These are phyloP conservation scores for Aspergillus hancockii DNA, from an alignment of 495 filamentous ascomycete genomes.

Conservation along the genomic window DNA sequence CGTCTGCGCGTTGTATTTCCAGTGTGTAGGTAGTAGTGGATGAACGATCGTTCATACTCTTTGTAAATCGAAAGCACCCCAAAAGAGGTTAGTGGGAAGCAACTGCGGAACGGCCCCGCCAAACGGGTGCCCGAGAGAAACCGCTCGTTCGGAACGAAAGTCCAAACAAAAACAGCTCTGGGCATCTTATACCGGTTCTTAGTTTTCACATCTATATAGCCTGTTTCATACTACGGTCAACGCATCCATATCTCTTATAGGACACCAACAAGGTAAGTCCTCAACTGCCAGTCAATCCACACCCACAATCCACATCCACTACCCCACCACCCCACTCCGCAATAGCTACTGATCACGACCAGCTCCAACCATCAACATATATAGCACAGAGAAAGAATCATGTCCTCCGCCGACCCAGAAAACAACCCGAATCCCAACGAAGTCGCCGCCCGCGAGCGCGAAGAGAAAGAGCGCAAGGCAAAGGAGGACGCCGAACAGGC, in stretches of 20 bases:
- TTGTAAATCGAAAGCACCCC: neutral
- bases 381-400: constrained; percentile 11
- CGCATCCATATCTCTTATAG: neutral
- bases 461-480: constrained; percentile 69
- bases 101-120: constrained; percentile 3
- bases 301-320: neutral
- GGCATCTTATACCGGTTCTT: neutral
- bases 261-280: neutral
- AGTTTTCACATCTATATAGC: neutral
- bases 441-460: constrained; percentile 47
- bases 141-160: neutral
- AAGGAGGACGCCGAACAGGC: constrained; percentile 88
- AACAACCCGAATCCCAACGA: constrained; percentile 54
- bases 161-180: neutral
- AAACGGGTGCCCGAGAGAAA: neutral
- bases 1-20: too few species aligned
- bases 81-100: neutral
- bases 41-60: too few species aligned
- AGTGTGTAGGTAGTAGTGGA: too few species aligned
- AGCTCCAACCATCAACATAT: neutral
- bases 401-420: constrained; percentile 26
- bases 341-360: neutral
- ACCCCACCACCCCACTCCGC: constrained; percentile 1
- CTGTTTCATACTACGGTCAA: neutral
- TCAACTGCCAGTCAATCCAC: neutral